Evolutionary conservation across 1,284 basidiomycete genomes (phyloP).

Genomic region (Pseudozyma hubeiensis): DNA sequence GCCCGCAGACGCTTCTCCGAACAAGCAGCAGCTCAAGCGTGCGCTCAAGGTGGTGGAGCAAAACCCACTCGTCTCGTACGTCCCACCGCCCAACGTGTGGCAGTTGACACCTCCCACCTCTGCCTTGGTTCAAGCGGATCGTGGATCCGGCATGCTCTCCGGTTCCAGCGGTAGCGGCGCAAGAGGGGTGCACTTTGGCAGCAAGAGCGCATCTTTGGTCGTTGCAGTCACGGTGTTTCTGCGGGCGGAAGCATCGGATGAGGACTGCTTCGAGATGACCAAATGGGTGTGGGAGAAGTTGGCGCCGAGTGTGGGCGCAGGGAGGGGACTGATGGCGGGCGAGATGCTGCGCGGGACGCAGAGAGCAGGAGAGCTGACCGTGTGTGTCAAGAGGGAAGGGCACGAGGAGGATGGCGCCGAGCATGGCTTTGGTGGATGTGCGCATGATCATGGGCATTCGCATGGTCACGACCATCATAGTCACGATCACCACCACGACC

Average conservation of each 20-base stretch:
- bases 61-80: constrained; percentile 58
- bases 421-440: constrained; percentile 9
- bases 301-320: constrained; percentile 59
- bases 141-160: constrained; percentile 40
- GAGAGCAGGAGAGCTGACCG: constrained; percentile 62
- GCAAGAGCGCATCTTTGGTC: constrained; percentile 60
- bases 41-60: constrained; percentile 58
- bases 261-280: constrained; percentile 61
- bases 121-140: constrained; percentile 36
- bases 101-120: constrained; percentile 65
- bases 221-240: constrained; percentile 58
- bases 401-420: constrained; percentile 42
- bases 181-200: constrained; percentile 42
- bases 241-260: constrained; percentile 45
- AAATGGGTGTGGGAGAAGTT: constrained; percentile 62
- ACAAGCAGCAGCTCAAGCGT: constrained; percentile 48
- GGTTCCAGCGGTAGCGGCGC: constrained; percentile 12
- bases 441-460: constrained; percentile 37
- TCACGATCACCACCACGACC: constrained; percentile 30
- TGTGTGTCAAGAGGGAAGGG: constrained; percentile 59
- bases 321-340: constrained; percentile 53
- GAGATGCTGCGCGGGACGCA: constrained; percentile 57
- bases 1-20: constrained; percentile 27
- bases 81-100: constrained; percentile 61
- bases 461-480: constrained; percentile 27